Conservation (phyloP, 2,329 filamentous ascomycete genomes). For the Nemania sp. region DNA sequence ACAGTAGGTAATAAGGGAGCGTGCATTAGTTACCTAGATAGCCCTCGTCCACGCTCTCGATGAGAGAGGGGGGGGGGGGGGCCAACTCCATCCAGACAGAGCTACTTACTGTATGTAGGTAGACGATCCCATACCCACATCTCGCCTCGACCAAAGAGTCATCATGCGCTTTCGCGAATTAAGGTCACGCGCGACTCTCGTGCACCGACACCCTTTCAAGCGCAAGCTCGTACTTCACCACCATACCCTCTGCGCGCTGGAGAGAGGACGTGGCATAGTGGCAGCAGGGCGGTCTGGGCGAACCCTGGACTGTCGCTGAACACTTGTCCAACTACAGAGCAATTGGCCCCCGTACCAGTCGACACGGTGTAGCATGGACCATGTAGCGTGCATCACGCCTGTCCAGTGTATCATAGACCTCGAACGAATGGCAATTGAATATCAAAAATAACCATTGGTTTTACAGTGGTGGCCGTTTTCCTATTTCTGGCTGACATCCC, state of each 20-base stretch:
- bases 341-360: constrained; percentile 9
- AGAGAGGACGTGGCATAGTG: constrained; percentile 34
- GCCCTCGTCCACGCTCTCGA: constrained; percentile 39
- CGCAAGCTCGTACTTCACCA: constrained; percentile 14
- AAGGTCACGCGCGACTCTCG: constrained; percentile 29
- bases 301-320: constrained; percentile 30
- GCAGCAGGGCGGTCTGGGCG: constrained; percentile 29
- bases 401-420: background rate
- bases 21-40: constrained; percentile 44
- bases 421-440: constrained; percentile 14
- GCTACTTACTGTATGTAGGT: constrained; percentile 9
- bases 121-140: constrained; percentile 34
- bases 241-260: constrained; percentile 21
- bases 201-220: constrained; percentile 25
- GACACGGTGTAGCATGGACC: constrained; percentile 26
- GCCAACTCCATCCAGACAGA: constrained; percentile 11
- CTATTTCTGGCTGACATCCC: constrained; percentile 4
- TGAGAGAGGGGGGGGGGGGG: constrained; percentile 33
- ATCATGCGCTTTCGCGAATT: constrained; percentile 38
- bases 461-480: background rate
- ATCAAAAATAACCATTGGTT: background rate
- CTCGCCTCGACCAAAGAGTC: constrained; percentile 36
- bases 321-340: constrained; percentile 26
- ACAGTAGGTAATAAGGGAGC: constrained; percentile 36
- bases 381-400: constrained; percentile 3